Evolutionary conservation across 2,329 filamentous ascomycete species (phyloP), one percentile per base, ranked within the genome.

Genomic region (Pestalotiopsis sp.): DNA sequence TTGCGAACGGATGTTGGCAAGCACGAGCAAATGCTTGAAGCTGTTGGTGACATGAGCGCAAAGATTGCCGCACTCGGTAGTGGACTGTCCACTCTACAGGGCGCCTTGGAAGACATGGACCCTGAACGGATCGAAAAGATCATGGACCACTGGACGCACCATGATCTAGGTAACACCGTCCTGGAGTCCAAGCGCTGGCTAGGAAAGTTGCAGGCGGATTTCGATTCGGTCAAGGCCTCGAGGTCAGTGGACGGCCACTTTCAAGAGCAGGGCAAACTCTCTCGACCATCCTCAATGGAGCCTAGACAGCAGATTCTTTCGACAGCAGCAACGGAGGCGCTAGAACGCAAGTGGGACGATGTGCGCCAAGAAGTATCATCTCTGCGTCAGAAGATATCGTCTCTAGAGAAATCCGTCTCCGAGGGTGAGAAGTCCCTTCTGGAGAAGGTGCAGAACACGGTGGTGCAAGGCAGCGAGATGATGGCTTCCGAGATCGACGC

Each of bases 101-200:
- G 9, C 14, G 17, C 45, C 45, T 11, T 52, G 7, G 20, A 52
- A 9, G 45, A 52, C 2, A 52, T 52, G 14, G 45, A 52, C 11
- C 45, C 7, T 20, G 45, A 52, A n/a, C 45, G 45, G 17, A 72
- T 71, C n/a, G 71, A 72, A 14, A 71, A 73, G 27, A 70, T 73
- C 6, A 52, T 70, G 2, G 70, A 69, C 14, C 25, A 64, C 11
- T 73, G 71, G 71, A 64, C 70, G 6, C 66, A 68, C 3, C 69
- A 72, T 38, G 69, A 73, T 52, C 67, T 72, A 23, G 67, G 67
- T 39, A 66, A 65, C 12, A 72, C 68, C 36, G 62, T 73, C 31
- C 20, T 70, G 45, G 45, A 52, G 14, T 52, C 45, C 14, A 52
- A 9, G 14, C 14, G 45, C 20, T 9, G 7, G 9, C 17, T 52